Base-by-base conservation (phyloP, 148 eudicot species). In the Vaccinium myrtillus region DNA sequence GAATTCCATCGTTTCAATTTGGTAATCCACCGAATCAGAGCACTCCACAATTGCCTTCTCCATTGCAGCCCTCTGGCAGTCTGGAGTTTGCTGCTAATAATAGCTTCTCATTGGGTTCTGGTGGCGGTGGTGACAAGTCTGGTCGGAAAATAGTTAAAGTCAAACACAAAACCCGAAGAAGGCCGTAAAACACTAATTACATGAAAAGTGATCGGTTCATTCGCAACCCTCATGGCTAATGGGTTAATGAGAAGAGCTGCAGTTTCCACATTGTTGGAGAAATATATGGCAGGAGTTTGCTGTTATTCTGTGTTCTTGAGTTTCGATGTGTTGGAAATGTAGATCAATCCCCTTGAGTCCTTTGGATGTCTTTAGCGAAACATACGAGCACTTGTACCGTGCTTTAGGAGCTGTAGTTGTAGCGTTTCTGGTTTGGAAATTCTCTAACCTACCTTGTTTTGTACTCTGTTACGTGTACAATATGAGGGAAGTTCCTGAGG, bases 81-180 rank as follows among this genome's bases (percentile, higher is more conserved):
- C 67, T 89, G 48, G 94, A 93, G 23, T 90, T 94, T 79, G 89
- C 83, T 87, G 91, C 89, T 18, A 94, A 93, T 48, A 91, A 92
- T 50, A 94, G 96, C 89, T 97, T 97, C 89, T 97, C 98, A 2
- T 82, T 97, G 85, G 99, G 99, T 25, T 86, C 93, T 36, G 94
- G 91, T 23, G 98, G 92, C 4, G 71, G 32, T 9, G 87, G 67
- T 49, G 97, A 92, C 76, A 96, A 93, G 83, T 82, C 95, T 56
- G 84, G 73, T 80, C 91, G 98, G 27, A 93, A 87, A 86, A 75
- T 90, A 30, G 84, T 94, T 3, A 91, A 73, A 83, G 88, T 87
- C 16, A 97, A 88, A 83, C 87, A 58, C 74, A 84, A 58, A 50
- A 51, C 25, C 58, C 71, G 91, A 84, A 94, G 84, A 90, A 94